Percentiles rank a stretch among this genome's conserved stretches.
These are phyloP conservation scores for Phytophthora pseudosyringae DNA, from an alignment of 352 stramenopile species.

Conservation along the genomic window DNA sequence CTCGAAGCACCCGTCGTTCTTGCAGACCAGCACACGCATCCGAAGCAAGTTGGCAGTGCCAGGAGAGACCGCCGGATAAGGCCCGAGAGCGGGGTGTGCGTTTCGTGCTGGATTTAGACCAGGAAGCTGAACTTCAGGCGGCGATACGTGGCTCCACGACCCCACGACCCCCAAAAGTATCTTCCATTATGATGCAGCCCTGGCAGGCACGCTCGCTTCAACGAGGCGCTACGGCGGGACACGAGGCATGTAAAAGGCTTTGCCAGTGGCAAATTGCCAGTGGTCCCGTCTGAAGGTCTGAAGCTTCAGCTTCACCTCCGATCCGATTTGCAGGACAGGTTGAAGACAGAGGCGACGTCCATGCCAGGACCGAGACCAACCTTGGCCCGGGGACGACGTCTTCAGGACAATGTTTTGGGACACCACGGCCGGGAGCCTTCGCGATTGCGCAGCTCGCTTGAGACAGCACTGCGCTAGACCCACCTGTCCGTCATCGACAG, in stretches of 20 bases:
- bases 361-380: neutral
- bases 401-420: neutral
- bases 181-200: neutral
- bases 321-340: conserved; percentile 7
- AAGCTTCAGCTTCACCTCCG: neutral
- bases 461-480: too few species aligned
- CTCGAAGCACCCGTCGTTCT: conserved; percentile 84
- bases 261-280: too few species aligned
- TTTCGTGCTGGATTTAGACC: neutral
- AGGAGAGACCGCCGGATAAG: neutral
- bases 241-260: too few species aligned
- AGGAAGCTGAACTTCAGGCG: neutral
- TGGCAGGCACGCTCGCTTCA: conserved; percentile 9
- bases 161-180: conserved; percentile 15
- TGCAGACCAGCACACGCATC: conserved; percentile 75
- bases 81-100: neutral
- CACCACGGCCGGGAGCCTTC: neutral
- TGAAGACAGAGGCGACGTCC: conserved; percentile 5
- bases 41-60: neutral
- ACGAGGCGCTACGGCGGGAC: neutral
- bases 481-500: neutral
- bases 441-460: too few species aligned
- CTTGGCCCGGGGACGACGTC: neutral
- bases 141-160: neutral
- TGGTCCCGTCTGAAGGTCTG: neutral